phyloP scores from a whole-genome alignment of 2,329 filamentous ascomycete genomes.

The Penicillium sp. region DNA sequence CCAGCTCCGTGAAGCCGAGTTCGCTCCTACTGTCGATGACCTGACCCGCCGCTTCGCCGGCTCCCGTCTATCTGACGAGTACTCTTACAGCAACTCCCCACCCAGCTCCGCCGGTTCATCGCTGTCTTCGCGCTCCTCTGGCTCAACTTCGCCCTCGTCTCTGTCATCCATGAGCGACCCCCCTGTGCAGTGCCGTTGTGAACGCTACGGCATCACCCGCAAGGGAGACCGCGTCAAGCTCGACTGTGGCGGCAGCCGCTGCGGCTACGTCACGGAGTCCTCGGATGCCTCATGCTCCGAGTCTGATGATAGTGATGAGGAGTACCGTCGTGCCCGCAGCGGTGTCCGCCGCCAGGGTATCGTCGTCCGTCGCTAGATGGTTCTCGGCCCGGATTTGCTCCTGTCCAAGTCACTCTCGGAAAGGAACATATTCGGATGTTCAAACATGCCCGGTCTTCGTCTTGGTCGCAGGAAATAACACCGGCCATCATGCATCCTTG shows the following conservation, averaged over 20 bases:
- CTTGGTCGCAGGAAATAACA: conserved; percentile 7
- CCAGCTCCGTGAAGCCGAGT: conserved; percentile 80
- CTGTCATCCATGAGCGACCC: conserved; percentile 66
- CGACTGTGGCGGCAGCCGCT: conserved; percentile 87
- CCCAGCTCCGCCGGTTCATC: conserved; percentile 65
- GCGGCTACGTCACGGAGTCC: conserved; percentile 68
- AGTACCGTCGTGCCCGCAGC: conserved; percentile 37
- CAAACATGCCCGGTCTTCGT: neutral
- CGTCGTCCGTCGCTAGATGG: conserved; percentile 38
- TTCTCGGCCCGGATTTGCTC: neutral
- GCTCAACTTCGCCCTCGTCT: conserved; percentile 53
- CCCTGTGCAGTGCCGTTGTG: conserved; percentile 74
- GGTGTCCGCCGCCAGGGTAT: conserved; percentile 38
- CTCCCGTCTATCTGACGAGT: conserved; percentile 68
- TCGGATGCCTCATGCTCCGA: conserved; percentile 70
- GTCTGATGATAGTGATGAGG: conserved; percentile 38
- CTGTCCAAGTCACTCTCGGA: neutral
- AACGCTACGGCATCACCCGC: conserved; percentile 94
- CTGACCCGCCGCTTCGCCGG: conserved; percentile 73
- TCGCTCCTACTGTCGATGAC: conserved; percentile 74
- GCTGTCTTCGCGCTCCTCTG: conserved; percentile 70
- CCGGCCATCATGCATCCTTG: conserved; percentile 12
- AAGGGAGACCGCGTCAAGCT: conserved; percentile 91
- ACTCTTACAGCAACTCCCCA: conserved; percentile 71
- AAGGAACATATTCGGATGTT: neutral